Percentiles rank a stretch among this genome's conserved stretches.
phyloP scores from a whole-genome alignment of 495 filamentous ascomycete species.

The Viridothelium virens region DNA sequence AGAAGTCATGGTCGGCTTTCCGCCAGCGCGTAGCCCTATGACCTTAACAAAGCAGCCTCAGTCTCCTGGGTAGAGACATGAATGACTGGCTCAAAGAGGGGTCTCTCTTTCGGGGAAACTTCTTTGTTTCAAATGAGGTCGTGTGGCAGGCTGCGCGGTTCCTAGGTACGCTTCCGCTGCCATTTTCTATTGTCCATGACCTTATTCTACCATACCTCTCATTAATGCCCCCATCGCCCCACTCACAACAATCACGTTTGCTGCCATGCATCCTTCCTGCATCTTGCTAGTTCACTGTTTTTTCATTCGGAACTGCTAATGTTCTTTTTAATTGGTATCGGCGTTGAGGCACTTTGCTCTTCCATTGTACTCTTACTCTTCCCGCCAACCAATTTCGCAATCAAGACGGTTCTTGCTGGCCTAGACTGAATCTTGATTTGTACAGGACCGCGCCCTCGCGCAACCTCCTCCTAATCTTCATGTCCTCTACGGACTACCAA shows the following conservation, averaged over 20 bases:
- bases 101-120: neutral
- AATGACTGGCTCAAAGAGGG: constrained; percentile 12
- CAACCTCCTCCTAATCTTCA: constrained; percentile 23
- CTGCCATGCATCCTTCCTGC: neutral
- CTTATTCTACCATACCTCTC: constrained; percentile 8
- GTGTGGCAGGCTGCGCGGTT: constrained; percentile 8
- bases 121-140: constrained; percentile 12
- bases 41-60: constrained; percentile 10
- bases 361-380: constrained; percentile 6
- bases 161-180: neutral
- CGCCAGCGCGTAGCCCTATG: constrained; percentile 6
- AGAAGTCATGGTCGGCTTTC: neutral
- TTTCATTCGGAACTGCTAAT: neutral
- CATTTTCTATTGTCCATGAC: constrained; percentile 9
- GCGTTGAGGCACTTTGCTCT: constrained; percentile 9
- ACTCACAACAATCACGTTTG: neutral
- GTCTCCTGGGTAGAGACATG: constrained; percentile 15
- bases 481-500: constrained; percentile 40
- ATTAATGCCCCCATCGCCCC: constrained; percentile 7
- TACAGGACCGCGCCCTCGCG: constrained; percentile 14
- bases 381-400: neutral
- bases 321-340: neutral
- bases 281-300: neutral
- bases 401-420: constrained; percentile 12
- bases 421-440: constrained; percentile 9